Evolutionary conservation across 768 basidiomycete species (phyloP).

Genomic region (Leccinum truebloodii): DNA sequence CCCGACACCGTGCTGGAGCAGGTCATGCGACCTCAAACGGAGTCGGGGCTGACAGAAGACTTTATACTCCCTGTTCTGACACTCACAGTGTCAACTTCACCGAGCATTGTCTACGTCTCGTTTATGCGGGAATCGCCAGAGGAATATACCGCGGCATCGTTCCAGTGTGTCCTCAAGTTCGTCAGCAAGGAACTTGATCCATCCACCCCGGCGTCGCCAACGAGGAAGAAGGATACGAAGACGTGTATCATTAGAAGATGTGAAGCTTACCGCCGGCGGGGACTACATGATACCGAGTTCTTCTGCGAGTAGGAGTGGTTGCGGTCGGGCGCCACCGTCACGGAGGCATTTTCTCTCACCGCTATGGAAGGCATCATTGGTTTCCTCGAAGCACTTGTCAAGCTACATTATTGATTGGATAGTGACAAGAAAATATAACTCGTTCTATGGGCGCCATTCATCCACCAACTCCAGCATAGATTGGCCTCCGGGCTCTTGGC

Average conservation of each 20-base stretch:
- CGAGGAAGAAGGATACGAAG: conserved; percentile 99
- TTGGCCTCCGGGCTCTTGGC: too few relatives aligned
- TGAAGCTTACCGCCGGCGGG: conserved; percentile 87
- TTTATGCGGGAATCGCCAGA: conserved; percentile 83
- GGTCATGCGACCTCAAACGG: conserved; percentile 85
- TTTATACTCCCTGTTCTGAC: conserved; percentile 87
- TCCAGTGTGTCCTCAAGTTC: conserved; percentile 91
- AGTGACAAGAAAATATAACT: too few relatives aligned
- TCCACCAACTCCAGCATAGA: too few relatives aligned
- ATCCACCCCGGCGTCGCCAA: conserved; percentile 83
- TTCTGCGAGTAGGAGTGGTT: conserved; percentile 97
- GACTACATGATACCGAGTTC: conserved; percentile 98
- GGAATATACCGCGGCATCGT: conserved; percentile 51
- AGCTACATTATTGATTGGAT: too few relatives aligned
- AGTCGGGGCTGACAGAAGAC: conserved; percentile 81
- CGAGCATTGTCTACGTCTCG: conserved; percentile 90
- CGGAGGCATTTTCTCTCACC: conserved; percentile 91
- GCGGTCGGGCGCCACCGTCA: conserved; percentile 73
- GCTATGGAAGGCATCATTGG: conserved; percentile 82
- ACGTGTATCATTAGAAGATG: conserved; percentile 98
- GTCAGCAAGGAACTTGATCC: conserved; percentile 98
- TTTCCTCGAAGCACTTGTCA: too few relatives aligned
- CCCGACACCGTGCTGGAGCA: conserved; percentile 94
- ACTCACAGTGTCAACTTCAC: conserved; percentile 67
- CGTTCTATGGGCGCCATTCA: too few relatives aligned